Conservation (phyloP, 2,329 filamentous ascomycete genomes). For the Trichoderma sp. region DNA sequence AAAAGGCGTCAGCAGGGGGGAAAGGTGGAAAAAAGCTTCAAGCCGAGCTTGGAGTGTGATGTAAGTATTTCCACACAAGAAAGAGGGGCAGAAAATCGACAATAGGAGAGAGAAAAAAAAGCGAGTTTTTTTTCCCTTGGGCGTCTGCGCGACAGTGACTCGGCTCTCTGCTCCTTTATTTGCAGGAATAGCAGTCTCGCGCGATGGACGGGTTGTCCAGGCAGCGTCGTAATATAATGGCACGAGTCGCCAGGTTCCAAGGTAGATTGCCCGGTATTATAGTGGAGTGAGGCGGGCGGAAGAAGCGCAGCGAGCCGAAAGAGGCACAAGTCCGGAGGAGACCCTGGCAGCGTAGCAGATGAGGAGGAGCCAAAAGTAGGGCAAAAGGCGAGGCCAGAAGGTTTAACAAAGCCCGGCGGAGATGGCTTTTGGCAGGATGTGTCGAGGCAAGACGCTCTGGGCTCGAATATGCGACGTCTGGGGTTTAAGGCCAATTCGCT, state of each 20-base stretch:
- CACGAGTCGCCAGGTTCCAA: conserved; percentile 21
- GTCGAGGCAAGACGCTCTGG: not conserved
- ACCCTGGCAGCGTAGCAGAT: conserved; percentile 4
- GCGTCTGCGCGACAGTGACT: not conserved
- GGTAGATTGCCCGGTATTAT: conserved; percentile 8
- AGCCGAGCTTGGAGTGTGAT: not conserved
- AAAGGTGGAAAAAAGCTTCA: not conserved
- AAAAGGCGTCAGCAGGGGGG: not conserved
- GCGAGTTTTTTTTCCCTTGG: not conserved
- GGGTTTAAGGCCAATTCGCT: not conserved
- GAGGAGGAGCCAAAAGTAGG: not conserved
- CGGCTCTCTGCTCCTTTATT: conserved; percentile 11
- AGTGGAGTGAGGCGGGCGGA: conserved; percentile 14
- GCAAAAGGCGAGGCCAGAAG: not conserved
- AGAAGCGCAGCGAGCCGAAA: not conserved
- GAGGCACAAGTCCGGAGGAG: conserved; percentile 4
- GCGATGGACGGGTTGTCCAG: not conserved
- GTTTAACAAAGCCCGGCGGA: not conserved
- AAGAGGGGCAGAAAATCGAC: not conserved
- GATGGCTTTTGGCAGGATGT: not conserved
- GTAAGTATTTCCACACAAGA: not conserved
- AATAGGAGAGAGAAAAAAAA: not conserved
- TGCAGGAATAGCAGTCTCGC: not conserved
- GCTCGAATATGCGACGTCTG: not conserved
- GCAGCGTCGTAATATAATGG: conserved; percentile 19